Evolutionary conservation across 176 grass and related monocot species (phyloP), one percentile per base, ranked within the genome.

Genomic region (Melocanna baccifera): DNA sequence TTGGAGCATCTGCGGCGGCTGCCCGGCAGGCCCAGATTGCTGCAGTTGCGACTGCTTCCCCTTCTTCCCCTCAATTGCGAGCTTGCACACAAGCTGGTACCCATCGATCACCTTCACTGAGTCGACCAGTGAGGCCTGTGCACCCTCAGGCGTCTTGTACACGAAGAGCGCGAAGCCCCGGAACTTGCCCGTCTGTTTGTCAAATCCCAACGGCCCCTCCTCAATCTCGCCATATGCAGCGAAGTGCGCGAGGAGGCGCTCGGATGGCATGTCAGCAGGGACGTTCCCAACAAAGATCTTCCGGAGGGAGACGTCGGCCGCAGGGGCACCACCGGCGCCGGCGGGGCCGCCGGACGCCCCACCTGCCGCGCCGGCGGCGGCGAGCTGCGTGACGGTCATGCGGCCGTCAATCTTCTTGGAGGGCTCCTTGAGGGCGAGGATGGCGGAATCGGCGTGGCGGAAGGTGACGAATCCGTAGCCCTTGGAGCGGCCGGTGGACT

Each of bases 221-320:
- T 96, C 93, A 25, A 99, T 99, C 86, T 99, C 93, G 4, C 97
- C 97, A 52, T 96, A 99, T 3, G 91, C 43, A 1, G 89, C 69
- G 1, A 99, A 99, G 76, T 96, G 91, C 0, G 89, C 84, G 10
- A 99, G 89, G 26, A 99, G 91, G 18, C 93, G 93, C 62, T 96
- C 97, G 0, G 97, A 99, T 1, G 90, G 83, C 90, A 99, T 99
- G 62, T 96, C 97, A 0, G 93, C 87, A 2, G 93, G 88, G 20
- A 99, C 97, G 77, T 99, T 99, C 42, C 93, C 97, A 2, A 96
- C 97, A 64, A 93, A 99, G 67, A 99, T 99, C 89, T 99, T 99
- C 51, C 97, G 93, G 16, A 91, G 91, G 15, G 93, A 87, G 36
- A 99, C 87, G 42, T 99, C 97, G 14, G 83, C 75, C 1, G 67